phyloP scores from a whole-genome alignment of 2,329 filamentous ascomycete genomes.

The Xylaria polymorpha region DNA sequence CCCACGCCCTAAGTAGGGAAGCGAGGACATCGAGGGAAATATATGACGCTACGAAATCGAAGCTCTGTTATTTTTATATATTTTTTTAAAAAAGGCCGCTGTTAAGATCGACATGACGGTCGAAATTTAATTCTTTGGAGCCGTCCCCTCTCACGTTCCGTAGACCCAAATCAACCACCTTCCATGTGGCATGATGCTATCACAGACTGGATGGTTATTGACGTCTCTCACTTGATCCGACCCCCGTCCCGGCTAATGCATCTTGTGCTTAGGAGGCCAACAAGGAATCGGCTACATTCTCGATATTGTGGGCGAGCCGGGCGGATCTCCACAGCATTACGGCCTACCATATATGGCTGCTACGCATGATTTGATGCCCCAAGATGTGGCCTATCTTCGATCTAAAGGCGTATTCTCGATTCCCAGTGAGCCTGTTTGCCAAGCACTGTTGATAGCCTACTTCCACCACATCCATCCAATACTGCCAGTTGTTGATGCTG shows the following conservation, averaged over 20 bases:
- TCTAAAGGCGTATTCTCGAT: constrained; percentile 52
- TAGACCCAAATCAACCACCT: neutral
- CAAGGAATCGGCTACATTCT: constrained; percentile 37
- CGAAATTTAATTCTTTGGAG: no score
- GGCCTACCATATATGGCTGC: constrained; percentile 40
- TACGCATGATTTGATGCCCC: constrained; percentile 41
- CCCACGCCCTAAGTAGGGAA: neutral
- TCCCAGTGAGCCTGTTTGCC: constrained; percentile 47
- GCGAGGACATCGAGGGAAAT: neutral
- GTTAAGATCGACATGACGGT: neutral
- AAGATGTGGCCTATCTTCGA: constrained; percentile 47
- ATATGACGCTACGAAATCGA: neutral
- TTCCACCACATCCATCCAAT: constrained; percentile 54
- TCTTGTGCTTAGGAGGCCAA: constrained; percentile 22
- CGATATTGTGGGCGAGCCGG: constrained; percentile 42
- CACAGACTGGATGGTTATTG: neutral
- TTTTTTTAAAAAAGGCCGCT: no score
- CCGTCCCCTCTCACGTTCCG: neutral
- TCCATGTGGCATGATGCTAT: neutral
- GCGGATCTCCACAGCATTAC: constrained; percentile 45
- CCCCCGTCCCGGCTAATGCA: neutral
- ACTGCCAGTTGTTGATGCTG: constrained; percentile 52
- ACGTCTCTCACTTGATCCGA: neutral
- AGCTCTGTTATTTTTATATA: neutral
- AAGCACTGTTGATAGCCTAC: constrained; percentile 51